Evolutionary conservation across 2,329 filamentous ascomycete species (phyloP), one percentile per base, ranked within the genome.

Genomic region (Claviceps pazoutovae): DNA sequence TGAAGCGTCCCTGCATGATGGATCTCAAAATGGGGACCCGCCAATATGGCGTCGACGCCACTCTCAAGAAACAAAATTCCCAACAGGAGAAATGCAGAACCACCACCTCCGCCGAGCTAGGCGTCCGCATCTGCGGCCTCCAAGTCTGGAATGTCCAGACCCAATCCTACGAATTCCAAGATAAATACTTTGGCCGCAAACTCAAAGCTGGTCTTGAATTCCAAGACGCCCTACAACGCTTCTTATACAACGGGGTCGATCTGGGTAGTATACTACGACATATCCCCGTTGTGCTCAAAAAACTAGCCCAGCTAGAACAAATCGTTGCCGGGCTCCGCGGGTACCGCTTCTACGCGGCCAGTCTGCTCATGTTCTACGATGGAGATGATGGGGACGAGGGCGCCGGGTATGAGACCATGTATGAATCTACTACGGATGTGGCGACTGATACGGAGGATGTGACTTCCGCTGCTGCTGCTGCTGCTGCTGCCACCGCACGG

Each of bases 11-110:
- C 5, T 97, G 93, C 68, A 95, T 98, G 54, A 85, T 98, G 67
- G 93, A 98, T 64, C 74, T 98, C 56, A 98, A 98, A 66, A 98
- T 98, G 93, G 93, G 93, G 19, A 98, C 93, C 7, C 83, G 93
- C 2, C 93, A 98, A 64, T 97, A 96, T 64, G 93, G 93, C 7
- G 82, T 97, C 13, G 90, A 97, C 59, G 93, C 93, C 2, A 83
- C 79, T 50, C 82, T 88, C 44, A 95, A 95, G 73, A 98, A 98
- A 67, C 87, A 90, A 62, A 83, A 84, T 54, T 97, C 93, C 0
- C 93, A 98, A 66, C 82, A 88, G 53, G 83, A 88, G 59, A 98
- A 98, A 67, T 97, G 93, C 66, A 84, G 87, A 57, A 84, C 80
- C 56, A 98, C 93, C 0, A 98, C 93, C 0, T 97, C 93, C 7